phyloP scores from a whole-genome alignment of 371 early-diverging fungal genomes.

The Dentiscutata heterogama region DNA sequence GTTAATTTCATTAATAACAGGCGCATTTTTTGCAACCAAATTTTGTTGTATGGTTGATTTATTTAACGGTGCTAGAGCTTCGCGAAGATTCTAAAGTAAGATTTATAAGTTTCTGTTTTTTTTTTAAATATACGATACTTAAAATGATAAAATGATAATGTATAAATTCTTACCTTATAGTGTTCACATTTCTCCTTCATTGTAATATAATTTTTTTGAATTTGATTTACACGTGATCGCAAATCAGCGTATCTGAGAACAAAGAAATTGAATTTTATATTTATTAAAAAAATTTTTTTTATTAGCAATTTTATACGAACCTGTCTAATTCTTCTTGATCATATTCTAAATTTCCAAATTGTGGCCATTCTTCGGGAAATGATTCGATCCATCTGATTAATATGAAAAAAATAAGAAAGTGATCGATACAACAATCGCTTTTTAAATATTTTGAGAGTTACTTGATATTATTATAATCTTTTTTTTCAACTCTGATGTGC shows the following conservation, averaged over 20 bases:
- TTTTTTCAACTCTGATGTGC: slow-evolving; percentile 12
- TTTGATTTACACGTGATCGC: background rate
- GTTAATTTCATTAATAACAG: slow-evolving; percentile 21
- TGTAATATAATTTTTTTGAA: slow-evolving; percentile 26
- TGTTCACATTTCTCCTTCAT: slow-evolving; percentile 31
- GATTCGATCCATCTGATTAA: slow-evolving; percentile 38
- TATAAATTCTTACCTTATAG: slow-evolving; percentile 21
- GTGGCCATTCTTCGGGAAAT: slow-evolving; percentile 37
- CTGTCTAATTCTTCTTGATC: slow-evolving; percentile 6
- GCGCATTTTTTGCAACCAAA: background rate
- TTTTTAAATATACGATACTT: background rate
- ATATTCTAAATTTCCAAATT: background rate
- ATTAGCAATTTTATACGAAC: background rate
- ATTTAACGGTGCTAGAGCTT: background rate
- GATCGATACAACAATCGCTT: background rate
- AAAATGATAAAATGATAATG: background rate
- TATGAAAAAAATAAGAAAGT: background rate
- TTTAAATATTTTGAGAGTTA: background rate
- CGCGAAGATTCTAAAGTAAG: background rate
- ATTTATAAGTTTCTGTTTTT: background rate
- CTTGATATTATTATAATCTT: slow-evolving; percentile 21
- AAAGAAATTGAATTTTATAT: background rate
- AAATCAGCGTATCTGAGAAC: slow-evolving; percentile 1
- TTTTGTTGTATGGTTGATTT: slow-evolving; percentile 30
- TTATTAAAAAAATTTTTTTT: background rate